A percentile compares a stretch with the other conserved stretches of the same genome.
These are phyloP conservation scores for Plantago major DNA, from an alignment of 257 asterid genomes.

Conservation along the genomic window DNA sequence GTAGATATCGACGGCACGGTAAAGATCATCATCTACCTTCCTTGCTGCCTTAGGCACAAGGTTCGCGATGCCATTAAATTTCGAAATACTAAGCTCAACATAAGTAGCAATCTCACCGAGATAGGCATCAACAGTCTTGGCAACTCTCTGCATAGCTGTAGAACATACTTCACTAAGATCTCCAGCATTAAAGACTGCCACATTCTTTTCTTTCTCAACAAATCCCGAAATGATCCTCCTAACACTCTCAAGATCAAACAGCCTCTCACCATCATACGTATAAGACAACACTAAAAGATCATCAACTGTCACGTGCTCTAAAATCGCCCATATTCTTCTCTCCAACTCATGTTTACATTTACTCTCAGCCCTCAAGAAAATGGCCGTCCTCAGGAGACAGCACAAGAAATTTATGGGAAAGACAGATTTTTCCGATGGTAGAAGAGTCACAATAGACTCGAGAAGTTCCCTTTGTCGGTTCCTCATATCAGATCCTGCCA, in stretches of 20 bases:
- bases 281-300: slow-evolving; percentile 67
- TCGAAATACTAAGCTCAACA: slow-evolving; percentile 63
- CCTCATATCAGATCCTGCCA: slow-evolving; percentile 37
- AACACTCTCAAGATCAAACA: slow-evolving; percentile 84
- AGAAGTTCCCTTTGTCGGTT: slow-evolving; percentile 57
- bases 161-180: slow-evolving; percentile 63
- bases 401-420: slow-evolving; percentile 86
- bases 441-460: slow-evolving; percentile 57
- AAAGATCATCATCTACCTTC: slow-evolving; percentile 81
- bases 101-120: slow-evolving; percentile 73
- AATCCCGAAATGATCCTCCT: slow-evolving; percentile 77
- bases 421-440: slow-evolving; percentile 65
- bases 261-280: slow-evolving; percentile 74
- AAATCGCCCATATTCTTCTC: slow-evolving; percentile 50
- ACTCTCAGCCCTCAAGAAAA: slow-evolving; percentile 47
- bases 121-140: slow-evolving; percentile 76
- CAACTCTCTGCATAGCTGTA: slow-evolving; percentile 60
- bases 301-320: slow-evolving; percentile 76
- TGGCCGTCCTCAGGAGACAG: slow-evolving; percentile 78
- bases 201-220: slow-evolving; percentile 76
- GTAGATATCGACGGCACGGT: slow-evolving; percentile 84
- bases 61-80: slow-evolving; percentile 81
- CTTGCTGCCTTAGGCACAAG: slow-evolving; percentile 77
- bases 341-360: slow-evolving; percentile 76
- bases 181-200: slow-evolving; percentile 67